phyloP scores from a whole-genome alignment of 352 stramenopile species.

The Phytophthora syringae region DNA sequence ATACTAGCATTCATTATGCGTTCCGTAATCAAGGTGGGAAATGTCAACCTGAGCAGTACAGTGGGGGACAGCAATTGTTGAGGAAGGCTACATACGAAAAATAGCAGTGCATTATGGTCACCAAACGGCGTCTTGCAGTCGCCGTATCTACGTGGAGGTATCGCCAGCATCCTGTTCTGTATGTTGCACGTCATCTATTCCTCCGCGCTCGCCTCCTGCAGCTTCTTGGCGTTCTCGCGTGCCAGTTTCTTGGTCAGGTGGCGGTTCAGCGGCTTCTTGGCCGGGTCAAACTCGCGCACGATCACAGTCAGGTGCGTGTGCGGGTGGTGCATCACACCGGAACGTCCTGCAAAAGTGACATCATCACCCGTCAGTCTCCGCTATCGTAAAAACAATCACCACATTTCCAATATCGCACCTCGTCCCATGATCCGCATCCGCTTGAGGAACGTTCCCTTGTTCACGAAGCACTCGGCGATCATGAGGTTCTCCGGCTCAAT shows the following conservation, averaged over 20 bases:
- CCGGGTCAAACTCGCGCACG: conserved; percentile 79
- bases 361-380: conserved; percentile 11
- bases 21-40: conserved; percentile 32
- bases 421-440: conserved; percentile 85
- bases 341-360: conserved; percentile 53
- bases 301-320: conserved; percentile 84
- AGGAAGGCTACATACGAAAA: conserved; percentile 16
- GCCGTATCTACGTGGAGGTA: conserved; percentile 17
- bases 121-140: neutral
- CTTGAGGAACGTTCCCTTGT: conserved; percentile 87
- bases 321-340: conserved; percentile 86
- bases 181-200: conserved; percentile 44
- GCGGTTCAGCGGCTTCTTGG: conserved; percentile 79
- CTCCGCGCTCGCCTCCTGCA: conserved; percentile 25
- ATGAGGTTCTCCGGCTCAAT: conserved; percentile 88
- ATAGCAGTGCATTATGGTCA: conserved; percentile 22
- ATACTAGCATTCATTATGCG: too few relatives aligned
- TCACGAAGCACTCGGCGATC: conserved; percentile 86
- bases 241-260: conserved; percentile 79
- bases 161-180: neutral
- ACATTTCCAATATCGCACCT: conserved; percentile 43
- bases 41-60: conserved; percentile 22
- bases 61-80: conserved; percentile 5
- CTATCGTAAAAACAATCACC: neutral
- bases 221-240: conserved; percentile 53